Percentiles rank a stretch among this genome's conserved stretches.
These are phyloP conservation scores for Sugiyamaella sp. DNA, from an alignment of 1,139 yeast species.

Conservation along the genomic window DNA sequence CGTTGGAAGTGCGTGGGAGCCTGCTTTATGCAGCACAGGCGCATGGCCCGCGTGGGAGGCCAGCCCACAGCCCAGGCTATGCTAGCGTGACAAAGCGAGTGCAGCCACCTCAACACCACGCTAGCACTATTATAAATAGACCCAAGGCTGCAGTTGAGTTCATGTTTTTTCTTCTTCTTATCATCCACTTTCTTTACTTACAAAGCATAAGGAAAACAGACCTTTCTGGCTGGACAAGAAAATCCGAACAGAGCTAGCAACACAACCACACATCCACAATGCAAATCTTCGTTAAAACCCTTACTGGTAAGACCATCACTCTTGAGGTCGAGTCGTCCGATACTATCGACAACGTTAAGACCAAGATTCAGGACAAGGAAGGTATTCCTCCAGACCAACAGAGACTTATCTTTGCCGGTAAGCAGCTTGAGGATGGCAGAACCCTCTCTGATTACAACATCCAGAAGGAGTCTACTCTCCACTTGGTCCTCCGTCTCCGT, in stretches of 20 bases:
- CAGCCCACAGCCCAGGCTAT: neutral
- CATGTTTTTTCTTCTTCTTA: neutral
- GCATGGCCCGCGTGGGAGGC: too few species aligned
- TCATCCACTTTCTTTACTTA: neutral
- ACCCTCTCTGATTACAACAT: conserved; percentile 84
- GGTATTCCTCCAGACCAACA: conserved; percentile 90
- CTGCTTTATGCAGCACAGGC: conserved; percentile 4
- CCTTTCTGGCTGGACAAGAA: neutral
- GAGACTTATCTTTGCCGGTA: conserved; percentile 84
- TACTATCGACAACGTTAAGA: conserved; percentile 82
- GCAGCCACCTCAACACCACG: conserved; percentile 9
- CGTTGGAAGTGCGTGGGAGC: too few species aligned
- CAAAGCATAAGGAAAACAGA: neutral
- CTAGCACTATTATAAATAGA: conserved; percentile 9
- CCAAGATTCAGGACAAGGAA: conserved; percentile 84
- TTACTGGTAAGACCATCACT: conserved; percentile 80
- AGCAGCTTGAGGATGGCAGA: conserved; percentile 84
- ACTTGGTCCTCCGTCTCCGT: conserved; percentile 80
- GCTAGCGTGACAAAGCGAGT: conserved; percentile 2
- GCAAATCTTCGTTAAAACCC: conserved; percentile 79
- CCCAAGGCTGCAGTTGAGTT: neutral
- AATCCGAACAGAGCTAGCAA: neutral
- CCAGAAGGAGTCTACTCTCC: conserved; percentile 84
- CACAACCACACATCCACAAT: conserved; percentile 40
- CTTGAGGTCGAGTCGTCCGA: conserved; percentile 87